Evolutionary conservation across 1,284 basidiomycete species (phyloP).

Genomic region (Mycosarcoma mackinlayi): DNA sequence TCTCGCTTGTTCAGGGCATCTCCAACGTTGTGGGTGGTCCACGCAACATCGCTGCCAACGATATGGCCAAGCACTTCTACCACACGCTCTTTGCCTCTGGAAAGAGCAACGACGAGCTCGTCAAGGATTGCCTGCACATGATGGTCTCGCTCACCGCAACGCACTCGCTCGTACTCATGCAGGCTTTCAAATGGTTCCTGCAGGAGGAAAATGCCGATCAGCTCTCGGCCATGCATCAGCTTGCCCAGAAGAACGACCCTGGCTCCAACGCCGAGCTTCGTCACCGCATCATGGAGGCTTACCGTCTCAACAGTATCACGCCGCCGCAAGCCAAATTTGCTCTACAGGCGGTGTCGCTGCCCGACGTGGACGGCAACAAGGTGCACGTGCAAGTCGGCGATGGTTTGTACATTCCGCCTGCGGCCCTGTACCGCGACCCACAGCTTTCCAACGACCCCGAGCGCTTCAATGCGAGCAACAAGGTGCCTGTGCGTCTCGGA

Average conservation of each 20-base stretch:
- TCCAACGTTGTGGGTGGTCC: conserved; percentile 50
- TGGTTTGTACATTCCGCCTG: conserved; percentile 40
- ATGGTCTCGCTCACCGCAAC: conserved; percentile 47
- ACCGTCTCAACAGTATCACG: conserved; percentile 37
- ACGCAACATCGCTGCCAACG: conserved; percentile 38
- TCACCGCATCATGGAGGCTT: conserved; percentile 44
- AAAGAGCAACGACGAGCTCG: conserved; percentile 48
- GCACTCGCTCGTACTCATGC: conserved; percentile 45
- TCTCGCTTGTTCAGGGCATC: conserved; percentile 36
- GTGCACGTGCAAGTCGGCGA: conserved; percentile 36
- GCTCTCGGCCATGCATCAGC: conserved; percentile 24
- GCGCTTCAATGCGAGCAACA: conserved; percentile 20
- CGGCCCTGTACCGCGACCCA: conserved; percentile 43
- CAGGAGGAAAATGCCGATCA: conserved; percentile 32
- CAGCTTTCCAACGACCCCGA: conserved; percentile 33
- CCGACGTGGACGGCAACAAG: conserved; percentile 29
- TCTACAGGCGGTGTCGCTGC: conserved; percentile 21
- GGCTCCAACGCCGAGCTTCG: conserved; percentile 34
- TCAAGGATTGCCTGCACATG: conserved; percentile 40
- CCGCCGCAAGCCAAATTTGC: conserved; percentile 44
- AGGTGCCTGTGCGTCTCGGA: conserved; percentile 31
- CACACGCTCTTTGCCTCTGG: conserved; percentile 35
- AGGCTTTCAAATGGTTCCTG: conserved; percentile 45
- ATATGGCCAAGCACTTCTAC: conserved; percentile 47
- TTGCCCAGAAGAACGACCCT: conserved; percentile 33